A percentile compares a stretch with the other conserved stretches of the same genome.
phyloP scores from a whole-genome alignment of 148 eudicot genomes.

The Salicornia ramosissima region DNA sequence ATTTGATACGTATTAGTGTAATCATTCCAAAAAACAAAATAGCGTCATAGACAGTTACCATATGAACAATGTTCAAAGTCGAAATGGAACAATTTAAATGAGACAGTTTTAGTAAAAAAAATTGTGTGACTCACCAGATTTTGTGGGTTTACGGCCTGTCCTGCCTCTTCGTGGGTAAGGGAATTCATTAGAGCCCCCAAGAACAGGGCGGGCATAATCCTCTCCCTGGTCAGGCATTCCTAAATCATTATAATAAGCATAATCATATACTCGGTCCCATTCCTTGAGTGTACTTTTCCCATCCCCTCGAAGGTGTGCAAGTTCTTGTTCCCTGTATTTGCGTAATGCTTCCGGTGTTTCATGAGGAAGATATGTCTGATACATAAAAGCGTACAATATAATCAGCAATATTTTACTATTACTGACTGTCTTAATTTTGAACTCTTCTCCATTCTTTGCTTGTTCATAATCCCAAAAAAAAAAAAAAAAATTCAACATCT shows the following conservation, averaged over 20 bases:
- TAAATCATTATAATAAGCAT: constrained; percentile 76
- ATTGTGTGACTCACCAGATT: constrained; percentile 39
- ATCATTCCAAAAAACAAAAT: too few species aligned
- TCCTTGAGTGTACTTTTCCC: constrained; percentile 64
- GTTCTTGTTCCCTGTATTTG: constrained; percentile 69
- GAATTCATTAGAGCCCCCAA: constrained; percentile 64
- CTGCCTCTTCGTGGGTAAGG: constrained; percentile 81
- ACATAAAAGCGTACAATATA: neutral
- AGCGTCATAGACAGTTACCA: too few species aligned
- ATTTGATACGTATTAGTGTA: too few species aligned
- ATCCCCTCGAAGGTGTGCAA: constrained; percentile 63
- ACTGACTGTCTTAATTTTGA: neutral
- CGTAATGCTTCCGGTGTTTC: constrained; percentile 66
- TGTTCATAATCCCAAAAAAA: too few species aligned
- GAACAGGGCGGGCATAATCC: constrained; percentile 57
- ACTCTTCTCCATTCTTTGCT: too few species aligned
- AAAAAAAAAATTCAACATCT: too few species aligned
- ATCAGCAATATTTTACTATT: neutral
- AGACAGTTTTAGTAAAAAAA: too few species aligned
- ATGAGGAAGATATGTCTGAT: constrained; percentile 64
- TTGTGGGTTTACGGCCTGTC: constrained; percentile 69
- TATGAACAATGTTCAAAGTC: too few species aligned
- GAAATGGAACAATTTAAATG: too few species aligned
- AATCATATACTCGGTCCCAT: constrained; percentile 88
- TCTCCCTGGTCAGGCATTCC: constrained; percentile 72